Percentiles rank a stretch among this genome's conserved stretches.
phyloP scores from a whole-genome alignment of 2,329 filamentous ascomycete species.

The Huntiella savannae region DNA sequence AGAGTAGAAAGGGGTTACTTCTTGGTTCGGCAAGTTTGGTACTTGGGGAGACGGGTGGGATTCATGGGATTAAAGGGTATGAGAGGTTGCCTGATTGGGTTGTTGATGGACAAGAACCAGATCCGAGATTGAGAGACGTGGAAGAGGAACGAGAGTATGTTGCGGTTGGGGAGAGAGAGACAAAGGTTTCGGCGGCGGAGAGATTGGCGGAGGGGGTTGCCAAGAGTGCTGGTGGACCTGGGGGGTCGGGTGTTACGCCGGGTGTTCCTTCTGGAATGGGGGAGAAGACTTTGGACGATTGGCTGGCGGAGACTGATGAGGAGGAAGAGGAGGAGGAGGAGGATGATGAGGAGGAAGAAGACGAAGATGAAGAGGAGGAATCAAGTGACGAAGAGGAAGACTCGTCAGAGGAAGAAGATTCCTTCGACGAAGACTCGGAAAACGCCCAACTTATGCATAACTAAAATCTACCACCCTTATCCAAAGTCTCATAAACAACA shows the following conservation, averaged over 20 bases:
- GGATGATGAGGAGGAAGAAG: constrained; percentile 30
- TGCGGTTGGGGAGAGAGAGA: constrained; percentile 17
- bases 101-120: constrained; percentile 56
- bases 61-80: constrained; percentile 62
- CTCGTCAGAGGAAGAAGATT: constrained; percentile 26
- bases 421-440: constrained; percentile 27
- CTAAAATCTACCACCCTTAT: constrained; percentile 26
- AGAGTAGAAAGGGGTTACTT: constrained; percentile 56
- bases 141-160: constrained; percentile 22
- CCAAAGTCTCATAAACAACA: constrained; percentile 51
- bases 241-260: not conserved
- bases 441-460: constrained; percentile 25
- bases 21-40: constrained; percentile 77
- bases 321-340: constrained; percentile 37
- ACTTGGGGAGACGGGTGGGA: constrained; percentile 53
- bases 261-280: constrained; percentile 17
- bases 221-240: not conserved
- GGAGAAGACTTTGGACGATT: constrained; percentile 77
- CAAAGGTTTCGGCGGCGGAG: constrained; percentile 37
- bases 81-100: constrained; percentile 73
- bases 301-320: constrained; percentile 57
- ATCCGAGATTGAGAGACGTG: constrained; percentile 50
- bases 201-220: constrained; percentile 35
- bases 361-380: constrained; percentile 27
- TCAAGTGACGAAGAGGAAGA: constrained; percentile 26